Evolutionary conservation across 441 rosid genomes (phyloP).

Genomic region (Gossypium aridum): DNA sequence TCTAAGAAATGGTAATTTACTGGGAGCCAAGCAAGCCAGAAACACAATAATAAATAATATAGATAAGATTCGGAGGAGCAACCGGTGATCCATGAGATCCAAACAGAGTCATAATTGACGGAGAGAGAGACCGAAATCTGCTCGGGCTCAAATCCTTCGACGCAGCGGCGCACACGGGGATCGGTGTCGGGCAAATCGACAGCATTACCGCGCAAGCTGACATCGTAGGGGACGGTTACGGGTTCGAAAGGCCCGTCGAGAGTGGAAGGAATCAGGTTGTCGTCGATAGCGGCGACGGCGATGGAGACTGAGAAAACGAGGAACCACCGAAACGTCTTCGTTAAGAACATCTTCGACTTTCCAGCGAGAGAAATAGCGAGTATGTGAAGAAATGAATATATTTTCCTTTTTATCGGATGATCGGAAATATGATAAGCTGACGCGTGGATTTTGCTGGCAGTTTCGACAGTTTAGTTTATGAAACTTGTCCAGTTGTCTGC

Average conservation of each 20-base stretch:
- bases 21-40: not conserved
- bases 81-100: conserved; percentile 97
- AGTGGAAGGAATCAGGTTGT: conserved; percentile 44
- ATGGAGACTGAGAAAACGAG: not conserved
- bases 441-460: not conserved
- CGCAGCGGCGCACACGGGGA: conserved; percentile 66
- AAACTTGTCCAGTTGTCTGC: not conserved
- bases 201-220: conserved; percentile 54
- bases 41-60: not conserved
- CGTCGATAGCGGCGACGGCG: conserved; percentile 7
- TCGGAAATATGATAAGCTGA: not conserved
- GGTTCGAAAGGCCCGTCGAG: conserved; percentile 78
- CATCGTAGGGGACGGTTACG: conserved; percentile 61
- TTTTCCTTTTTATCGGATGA: not conserved
- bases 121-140: conserved; percentile 75
- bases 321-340: conserved; percentile 1
- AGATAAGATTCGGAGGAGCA: not conserved
- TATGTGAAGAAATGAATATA: not conserved
- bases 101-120: conserved; percentile 50
- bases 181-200: conserved; percentile 74
- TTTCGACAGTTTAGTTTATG: not conserved
- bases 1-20: not conserved
- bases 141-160: conserved; percentile 66
- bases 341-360: not conserved
- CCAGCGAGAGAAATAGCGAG: not conserved